These are phyloP conservation scores for Leccinum sublutescens DNA, from an alignment of 768 basidiomycete species.

Conservation along the genomic window DNA sequence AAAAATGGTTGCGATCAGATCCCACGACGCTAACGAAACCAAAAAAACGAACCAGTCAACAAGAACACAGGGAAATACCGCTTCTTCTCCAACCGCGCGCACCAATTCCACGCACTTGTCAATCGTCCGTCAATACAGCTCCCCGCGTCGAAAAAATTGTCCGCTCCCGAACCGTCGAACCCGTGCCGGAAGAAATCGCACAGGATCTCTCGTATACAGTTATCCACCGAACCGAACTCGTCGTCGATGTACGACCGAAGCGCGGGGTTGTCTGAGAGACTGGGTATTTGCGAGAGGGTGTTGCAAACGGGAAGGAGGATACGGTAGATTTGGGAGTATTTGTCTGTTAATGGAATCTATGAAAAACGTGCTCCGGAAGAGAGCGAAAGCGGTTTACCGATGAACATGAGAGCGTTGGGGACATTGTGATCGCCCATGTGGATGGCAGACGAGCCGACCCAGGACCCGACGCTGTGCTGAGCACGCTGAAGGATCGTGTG, in stretches of 20 bases:
- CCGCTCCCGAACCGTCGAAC: slow-evolving; percentile 89
- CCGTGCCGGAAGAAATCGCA: slow-evolving; percentile 86
- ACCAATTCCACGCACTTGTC: slow-evolving; percentile 94
- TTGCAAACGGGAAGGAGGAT: slow-evolving; percentile 87
- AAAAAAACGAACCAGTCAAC: slow-evolving; percentile 54
- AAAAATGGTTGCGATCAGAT: neutral
- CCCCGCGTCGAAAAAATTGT: slow-evolving; percentile 88
- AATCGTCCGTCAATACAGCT: slow-evolving; percentile 81
- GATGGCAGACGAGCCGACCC: slow-evolving; percentile 85
- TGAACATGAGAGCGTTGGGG: slow-evolving; percentile 73
- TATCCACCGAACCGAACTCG: slow-evolving; percentile 78
- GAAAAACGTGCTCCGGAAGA: neutral
- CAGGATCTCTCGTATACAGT: slow-evolving; percentile 66
- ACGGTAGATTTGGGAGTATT: slow-evolving; percentile 90
- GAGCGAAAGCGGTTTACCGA: slow-evolving; percentile 40
- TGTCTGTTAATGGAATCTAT: slow-evolving; percentile 44
- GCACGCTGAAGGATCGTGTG: slow-evolving; percentile 82
- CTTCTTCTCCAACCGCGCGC: slow-evolving; percentile 82
- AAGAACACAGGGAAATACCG: slow-evolving; percentile 78
- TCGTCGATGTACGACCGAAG: slow-evolving; percentile 73
- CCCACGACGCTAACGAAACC: neutral
- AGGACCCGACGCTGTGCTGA: slow-evolving; percentile 74
- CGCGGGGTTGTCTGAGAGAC: slow-evolving; percentile 65
- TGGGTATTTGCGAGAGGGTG: slow-evolving; percentile 69
- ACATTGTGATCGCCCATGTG: slow-evolving; percentile 83